Evolutionary conservation across 2,329 filamentous ascomycete species (phyloP), one percentile per base, ranked within the genome.

Genomic region (Thielaviopsis populi): DNA sequence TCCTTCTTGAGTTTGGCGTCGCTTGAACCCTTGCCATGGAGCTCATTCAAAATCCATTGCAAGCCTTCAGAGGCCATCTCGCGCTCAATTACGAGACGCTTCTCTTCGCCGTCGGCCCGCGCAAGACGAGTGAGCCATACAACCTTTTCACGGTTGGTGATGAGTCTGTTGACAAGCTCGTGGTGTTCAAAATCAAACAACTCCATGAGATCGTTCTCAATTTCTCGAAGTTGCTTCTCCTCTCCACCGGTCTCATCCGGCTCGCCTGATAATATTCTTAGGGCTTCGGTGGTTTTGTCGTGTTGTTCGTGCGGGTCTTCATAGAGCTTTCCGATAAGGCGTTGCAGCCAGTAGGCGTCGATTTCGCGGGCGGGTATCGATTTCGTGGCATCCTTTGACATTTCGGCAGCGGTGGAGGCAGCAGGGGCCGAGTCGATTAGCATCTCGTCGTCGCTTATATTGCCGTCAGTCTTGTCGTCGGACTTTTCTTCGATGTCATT

Each of bases 121-220:
- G 91, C 87, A 77, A 95, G 85, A 69, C 85, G 85, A 11, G 92
- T 97, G 48, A 95, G 87, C 94, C 95, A 99, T 11, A 96, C 89
- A 64, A 99, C 85, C 77, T 94, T 95, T 70, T 96, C 89, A 65
- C 90, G 83, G 74, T 99, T 99, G 69, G 87, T 84, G 64, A 97
- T 91, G 17, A 99, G 81, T 73, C 90, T 92, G 68, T 89, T 86
- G 30, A 97, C 94, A 63, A 96, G 80, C 68, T 96, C 91, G 67
- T 95, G 90, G 71, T 96, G 88, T 70, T 97, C 92, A 70, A 95
- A 99, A 70, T 99, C 94, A 69, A 99, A 97, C 0, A 99, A 81
- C 70, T 96, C 94, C 88, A 97, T 97, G 65, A 99, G 79, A 67
- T 99, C 94, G 73, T 99, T 99, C 71, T 99, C 94, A 64, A 97